Base-by-base conservation (phyloP, 2,329 filamentous ascomycete species). In the Tympanopsis confertula region DNA sequence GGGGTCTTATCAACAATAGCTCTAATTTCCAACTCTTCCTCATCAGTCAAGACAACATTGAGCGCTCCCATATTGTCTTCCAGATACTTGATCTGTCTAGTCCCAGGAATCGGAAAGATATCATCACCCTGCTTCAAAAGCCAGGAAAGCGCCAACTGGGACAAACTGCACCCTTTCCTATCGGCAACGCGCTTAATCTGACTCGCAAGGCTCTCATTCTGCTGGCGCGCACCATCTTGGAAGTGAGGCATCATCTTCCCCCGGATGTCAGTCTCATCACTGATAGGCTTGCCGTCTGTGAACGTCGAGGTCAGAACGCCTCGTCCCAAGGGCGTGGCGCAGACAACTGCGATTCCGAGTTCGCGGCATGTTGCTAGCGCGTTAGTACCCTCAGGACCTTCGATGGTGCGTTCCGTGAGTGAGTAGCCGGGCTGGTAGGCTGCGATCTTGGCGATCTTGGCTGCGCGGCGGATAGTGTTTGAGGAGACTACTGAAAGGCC, bases 91-190 rank as follows among this genome's bases (percentile, higher is more conserved):
- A 65, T 51, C 38, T 51, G 64, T 50, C 63, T 69, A 0, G 67
- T 71, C 2, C 66, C 68, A 0, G 65, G 72, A 37, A 71, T 82
- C 0, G 78, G 72, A 47, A 76, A 68, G 36, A 82, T 60, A 45
- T 78, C 70, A 2, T 69, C 61, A 0, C 71, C 72, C 46, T 81
- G 74, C 3, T 66, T 66, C 44, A 78, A 47, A 39, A 82, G 46
- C 76, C 78, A 83, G 0, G 77, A 77, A 19, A 82, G 58, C 1
- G 72, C 68, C 20, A 84, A 50, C 49, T 84, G 69, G 1, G 62
- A 63, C 0, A 72, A 46, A 0, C 76, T 77, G 35, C 61, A 63
- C 4, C 50, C 64, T 54, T 82, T 79, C 42, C 56, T 59, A 30
- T 63, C 55, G 0, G 72, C 74, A 4, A 79, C 48, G 4, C 48